These are phyloP conservation scores for Aquilaria yunnanensis DNA, from an alignment of 345 rosid genomes.

Conservation along the genomic window DNA sequence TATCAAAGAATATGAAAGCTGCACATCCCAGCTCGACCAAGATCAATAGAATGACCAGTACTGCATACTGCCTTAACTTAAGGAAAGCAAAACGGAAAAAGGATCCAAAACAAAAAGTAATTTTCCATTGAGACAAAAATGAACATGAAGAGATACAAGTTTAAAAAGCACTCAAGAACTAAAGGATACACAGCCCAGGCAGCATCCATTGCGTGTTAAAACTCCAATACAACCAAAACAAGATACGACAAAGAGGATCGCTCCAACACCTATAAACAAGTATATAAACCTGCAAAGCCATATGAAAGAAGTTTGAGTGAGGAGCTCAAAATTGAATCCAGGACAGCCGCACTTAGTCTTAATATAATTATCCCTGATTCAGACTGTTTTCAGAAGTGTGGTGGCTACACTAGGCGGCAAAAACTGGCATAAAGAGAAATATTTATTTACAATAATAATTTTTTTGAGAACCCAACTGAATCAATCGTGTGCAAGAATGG, in stretches of 20 bases:
- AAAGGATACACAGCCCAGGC: constrained; percentile 95
- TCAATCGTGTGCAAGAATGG: too few species aligned
- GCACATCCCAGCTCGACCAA: constrained; percentile 86
- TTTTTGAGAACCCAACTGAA: too few species aligned
- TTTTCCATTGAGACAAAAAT: neutral
- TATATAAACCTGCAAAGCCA: constrained; percentile 76
- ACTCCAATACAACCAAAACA: constrained; percentile 88
- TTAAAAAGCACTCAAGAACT: neutral
- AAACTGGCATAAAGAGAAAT: too few species aligned
- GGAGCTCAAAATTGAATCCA: too few species aligned
- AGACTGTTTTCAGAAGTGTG: too few species aligned
- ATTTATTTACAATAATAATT: too few species aligned
- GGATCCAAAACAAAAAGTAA: neutral
- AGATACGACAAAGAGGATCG: constrained; percentile 73
- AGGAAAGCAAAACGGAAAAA: constrained; percentile 37
- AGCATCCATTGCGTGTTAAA: constrained; percentile 77
- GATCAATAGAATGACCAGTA: constrained; percentile 73
- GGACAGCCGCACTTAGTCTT: too few species aligned
- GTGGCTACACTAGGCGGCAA: too few species aligned
- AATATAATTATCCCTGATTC: too few species aligned
- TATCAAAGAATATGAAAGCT: constrained; percentile 86
- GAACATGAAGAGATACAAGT: neutral
- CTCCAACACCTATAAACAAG: constrained; percentile 83
- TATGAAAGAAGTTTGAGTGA: neutral
- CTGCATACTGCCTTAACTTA: constrained; percentile 64